Percentiles rank a stretch among this genome's conserved stretches.
Evolutionary conservation across 202 grass and related monocot species (phyloP).

Genomic region (Zoysia matrella): DNA sequence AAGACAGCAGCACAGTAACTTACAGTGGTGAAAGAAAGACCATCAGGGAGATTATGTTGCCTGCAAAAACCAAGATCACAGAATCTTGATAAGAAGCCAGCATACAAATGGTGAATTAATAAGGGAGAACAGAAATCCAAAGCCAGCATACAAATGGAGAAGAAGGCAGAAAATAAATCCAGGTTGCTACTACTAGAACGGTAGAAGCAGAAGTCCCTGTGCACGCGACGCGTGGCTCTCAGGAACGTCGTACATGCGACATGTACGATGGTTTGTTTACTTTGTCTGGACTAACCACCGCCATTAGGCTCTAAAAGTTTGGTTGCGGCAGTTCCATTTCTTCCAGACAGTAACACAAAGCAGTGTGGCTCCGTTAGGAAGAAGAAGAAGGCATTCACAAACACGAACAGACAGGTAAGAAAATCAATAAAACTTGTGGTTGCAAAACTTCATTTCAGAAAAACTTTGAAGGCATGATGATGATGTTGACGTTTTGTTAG

Average conservation of each 20-base stretch:
- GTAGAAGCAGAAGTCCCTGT: background rate
- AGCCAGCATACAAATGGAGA: too few species aligned
- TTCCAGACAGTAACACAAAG: slow-evolving; percentile 8
- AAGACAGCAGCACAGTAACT: slow-evolving; percentile 34
- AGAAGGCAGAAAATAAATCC: background rate
- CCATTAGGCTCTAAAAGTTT: slow-evolving; percentile 35
- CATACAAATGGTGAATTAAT: too few species aligned
- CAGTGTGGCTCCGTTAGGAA: background rate
- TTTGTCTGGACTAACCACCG: slow-evolving; percentile 36
- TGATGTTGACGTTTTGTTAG: too few species aligned
- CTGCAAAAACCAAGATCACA: slow-evolving; percentile 56
- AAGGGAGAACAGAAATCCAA: too few species aligned
- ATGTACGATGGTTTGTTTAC: slow-evolving; percentile 40
- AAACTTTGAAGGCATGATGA: too few species aligned
- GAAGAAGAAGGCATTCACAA: too few species aligned
- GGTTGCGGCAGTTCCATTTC: slow-evolving; percentile 39
- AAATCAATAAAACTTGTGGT: too few species aligned
- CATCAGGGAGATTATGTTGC: slow-evolving; percentile 96
- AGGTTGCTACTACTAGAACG: background rate
- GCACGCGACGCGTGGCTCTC: slow-evolving; percentile 7
- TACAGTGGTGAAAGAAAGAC: slow-evolving; percentile 92
- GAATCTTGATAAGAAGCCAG: too few species aligned
- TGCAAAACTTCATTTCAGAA: too few species aligned
- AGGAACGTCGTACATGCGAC: slow-evolving; percentile 33
- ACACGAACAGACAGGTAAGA: too few species aligned